Percentiles rank a stretch among this genome's conserved stretches.
Conservation (phyloP, 768 basidiomycete species). For the Hemileccinum rubropunctum region DNA sequence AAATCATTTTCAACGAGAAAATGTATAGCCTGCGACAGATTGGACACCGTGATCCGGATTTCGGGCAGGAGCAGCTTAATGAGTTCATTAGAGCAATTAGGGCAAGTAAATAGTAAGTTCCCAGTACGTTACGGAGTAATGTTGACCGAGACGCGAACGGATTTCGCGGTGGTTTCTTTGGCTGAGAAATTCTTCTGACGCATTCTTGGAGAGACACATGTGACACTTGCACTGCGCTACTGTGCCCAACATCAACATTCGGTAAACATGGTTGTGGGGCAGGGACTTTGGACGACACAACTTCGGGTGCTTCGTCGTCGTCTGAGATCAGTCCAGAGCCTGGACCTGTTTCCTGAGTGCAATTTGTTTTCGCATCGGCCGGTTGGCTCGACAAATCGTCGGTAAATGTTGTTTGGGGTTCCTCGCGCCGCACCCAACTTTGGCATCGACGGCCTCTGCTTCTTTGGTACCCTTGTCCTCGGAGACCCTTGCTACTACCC, state of each 20-base stretch:
- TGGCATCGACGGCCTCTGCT: slow-evolving; percentile 33
- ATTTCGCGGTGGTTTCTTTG: slow-evolving; percentile 53
- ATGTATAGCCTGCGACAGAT: slow-evolving; percentile 87
- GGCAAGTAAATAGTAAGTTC: neutral
- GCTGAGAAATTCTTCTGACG: slow-evolving; percentile 36
- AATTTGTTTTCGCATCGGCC: neutral
- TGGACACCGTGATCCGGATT: slow-evolving; percentile 84
- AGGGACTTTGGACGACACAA: slow-evolving; percentile 49
- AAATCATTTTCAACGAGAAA: slow-evolving; percentile 92
- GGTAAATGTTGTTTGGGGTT: neutral
- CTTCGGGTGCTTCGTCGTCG: slow-evolving; percentile 53
- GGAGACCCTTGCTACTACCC: slow-evolving; percentile 1
- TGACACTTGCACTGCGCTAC: slow-evolving; percentile 4
- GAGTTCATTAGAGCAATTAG: slow-evolving; percentile 6
- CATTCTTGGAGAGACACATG: slow-evolving; percentile 5
- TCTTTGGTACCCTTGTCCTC: slow-evolving; percentile 17
- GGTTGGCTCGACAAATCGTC: neutral
- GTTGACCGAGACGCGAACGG: slow-evolving; percentile 67
- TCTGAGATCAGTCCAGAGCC: slow-evolving; percentile 30
- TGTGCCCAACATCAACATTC: slow-evolving; percentile 7
- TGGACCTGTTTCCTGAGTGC: slow-evolving; percentile 4
- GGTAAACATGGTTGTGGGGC: slow-evolving; percentile 4
- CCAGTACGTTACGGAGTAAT: slow-evolving; percentile 73
- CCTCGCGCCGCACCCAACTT: slow-evolving; percentile 1
- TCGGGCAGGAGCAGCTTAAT: slow-evolving; percentile 76